Evolutionary conservation across 1,284 basidiomycete genomes (phyloP), one percentile per base, ranked within the genome.

Genomic region (Ceratobasidium theobromae): DNA sequence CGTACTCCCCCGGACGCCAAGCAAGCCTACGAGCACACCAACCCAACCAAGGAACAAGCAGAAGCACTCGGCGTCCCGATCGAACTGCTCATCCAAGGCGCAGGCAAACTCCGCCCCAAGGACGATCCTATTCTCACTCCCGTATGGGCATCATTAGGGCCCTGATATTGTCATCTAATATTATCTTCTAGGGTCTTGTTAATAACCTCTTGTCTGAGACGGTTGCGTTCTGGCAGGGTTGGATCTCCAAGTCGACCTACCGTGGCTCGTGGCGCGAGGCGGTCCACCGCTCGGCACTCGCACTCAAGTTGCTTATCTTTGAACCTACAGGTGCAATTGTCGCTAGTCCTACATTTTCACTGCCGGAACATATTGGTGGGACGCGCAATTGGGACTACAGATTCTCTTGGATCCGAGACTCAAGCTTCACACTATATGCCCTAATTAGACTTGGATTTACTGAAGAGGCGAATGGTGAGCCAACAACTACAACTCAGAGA

Each of bases 241-340:
- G 94, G 94, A 88, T 95, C 71, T 79, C 82, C 16, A 83, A 84
- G 71, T 91, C 88, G 16, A 89, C 87, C 0, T 97, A 97, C 76
- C 82, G 82, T 21, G 95, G 94, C 0, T 85, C 91, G n/a, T 98
- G 94, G 95, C 88, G 95, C 70, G 94, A 98, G 76, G 86, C 87
- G 1, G 92, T 96, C 1, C 85, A 92, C 73, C 84, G 93, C 28
- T 92, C 89, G 65, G 94, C 92, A 0, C 80, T 96, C n/a, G 90
- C 91, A 0, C 78, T 92, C 65, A 91, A 91, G 75, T 79, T 94
- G n/a, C 80, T 94, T 68, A 92, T 92, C 46, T 94, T 82, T 72
- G 89, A 93, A 72, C 90, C 90, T 0, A 94, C 91, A 0, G 76
- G 76, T 27, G 94, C 94, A 0, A 89, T 95, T 53, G 87, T 96